Evolutionary conservation across 768 basidiomycete species (phyloP), one percentile per base, ranked within the genome.

Genomic region (Hemileccinum impolitum): DNA sequence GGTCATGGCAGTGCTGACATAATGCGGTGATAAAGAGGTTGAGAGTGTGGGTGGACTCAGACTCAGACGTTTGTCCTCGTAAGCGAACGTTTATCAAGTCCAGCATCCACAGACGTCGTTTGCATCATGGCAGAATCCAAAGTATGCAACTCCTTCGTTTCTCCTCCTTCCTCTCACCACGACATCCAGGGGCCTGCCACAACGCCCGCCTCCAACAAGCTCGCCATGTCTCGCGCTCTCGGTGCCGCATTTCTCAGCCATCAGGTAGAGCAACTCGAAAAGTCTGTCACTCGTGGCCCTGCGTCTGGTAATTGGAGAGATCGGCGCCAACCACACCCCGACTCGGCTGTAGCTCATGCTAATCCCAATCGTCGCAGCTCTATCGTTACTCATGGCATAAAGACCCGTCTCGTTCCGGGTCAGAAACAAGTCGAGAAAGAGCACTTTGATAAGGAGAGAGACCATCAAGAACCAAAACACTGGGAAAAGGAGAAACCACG

Each of bases 191-290:
- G 53, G 14, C 54, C 63, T 42, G 48, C 59, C 48, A 45, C 66
- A n/a, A 28, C 55, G 14, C 46, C 69, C 43, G 64, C 65, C 30
- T 62, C 72, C 26, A 82, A 78, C 67, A 86, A 85, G 65, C 65
- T 87, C 36, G 87, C 87, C 49, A 88, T 93, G 87, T 91, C 90
- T 48, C 80, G 84, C 53, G 90, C 90, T 1, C 80, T 93, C 34
- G 90, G 90, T 17, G 89, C 90, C 25, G 90, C 90, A 3, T 91
- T 91, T 64, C 78, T 93, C 51, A 86, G 78, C 54, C 90, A 93
- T 58, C 89, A 93, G 59, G 90, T 93, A 38, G 87, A 91, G 57
- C 86, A 91, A 61, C 82, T 93, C 46, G 90, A 93, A 72, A 85
- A 86, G 67, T 75, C 83, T 0, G 85, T 90, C 17, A 70, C 74